Percentiles rank a stretch among this genome's conserved stretches.
phyloP scores from a whole-genome alignment of 2,329 filamentous ascomycete genomes.

The Fonsecaea monophora region DNA sequence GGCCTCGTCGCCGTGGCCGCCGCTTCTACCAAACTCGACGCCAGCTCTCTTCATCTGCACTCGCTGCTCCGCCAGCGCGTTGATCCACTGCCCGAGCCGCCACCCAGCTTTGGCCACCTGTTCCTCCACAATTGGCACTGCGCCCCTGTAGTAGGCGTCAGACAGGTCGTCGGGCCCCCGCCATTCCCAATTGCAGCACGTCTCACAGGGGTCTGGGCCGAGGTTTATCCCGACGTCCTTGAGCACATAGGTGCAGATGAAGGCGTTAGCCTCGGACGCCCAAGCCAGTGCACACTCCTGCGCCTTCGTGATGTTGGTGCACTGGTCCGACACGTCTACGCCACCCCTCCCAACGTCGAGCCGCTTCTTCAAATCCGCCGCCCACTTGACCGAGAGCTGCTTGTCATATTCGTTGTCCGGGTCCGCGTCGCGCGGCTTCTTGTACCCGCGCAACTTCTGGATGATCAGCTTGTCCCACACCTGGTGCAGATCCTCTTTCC shows the following conservation, averaged over 20 bases:
- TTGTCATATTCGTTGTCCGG: slow-evolving; percentile 17
- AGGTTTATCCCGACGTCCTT: slow-evolving; percentile 23
- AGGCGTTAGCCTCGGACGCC: slow-evolving; percentile 29
- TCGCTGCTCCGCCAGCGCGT: slow-evolving; percentile 15
- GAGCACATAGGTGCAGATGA: slow-evolving; percentile 30
- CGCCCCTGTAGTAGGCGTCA: slow-evolving; percentile 14
- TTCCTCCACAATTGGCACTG: slow-evolving; percentile 14
- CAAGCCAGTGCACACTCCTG: slow-evolving; percentile 27
- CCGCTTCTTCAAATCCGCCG: slow-evolving; percentile 5
- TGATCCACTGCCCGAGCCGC: slow-evolving; percentile 22
- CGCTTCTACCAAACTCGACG: not conserved
- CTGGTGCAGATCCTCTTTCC: slow-evolving; percentile 4
- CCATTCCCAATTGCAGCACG: slow-evolving; percentile 19
- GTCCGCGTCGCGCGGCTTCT: slow-evolving; percentile 6
- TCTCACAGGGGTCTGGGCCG: slow-evolving; percentile 6
- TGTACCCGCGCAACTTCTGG: slow-evolving; percentile 12
- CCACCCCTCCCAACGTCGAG: not conserved
- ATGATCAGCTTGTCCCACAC: slow-evolving; percentile 27
- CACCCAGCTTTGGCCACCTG: slow-evolving; percentile 18
- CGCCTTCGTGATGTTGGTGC: slow-evolving; percentile 17
- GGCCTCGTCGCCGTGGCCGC: not conserved
- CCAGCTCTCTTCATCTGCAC: slow-evolving; percentile 6
- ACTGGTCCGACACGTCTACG: not conserved
- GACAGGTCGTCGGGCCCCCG: slow-evolving; percentile 15
- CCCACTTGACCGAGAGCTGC: slow-evolving; percentile 8